phyloP scores from a whole-genome alignment of 192 early-diverging fungal genomes.

The Funneliformis mosseae region DNA sequence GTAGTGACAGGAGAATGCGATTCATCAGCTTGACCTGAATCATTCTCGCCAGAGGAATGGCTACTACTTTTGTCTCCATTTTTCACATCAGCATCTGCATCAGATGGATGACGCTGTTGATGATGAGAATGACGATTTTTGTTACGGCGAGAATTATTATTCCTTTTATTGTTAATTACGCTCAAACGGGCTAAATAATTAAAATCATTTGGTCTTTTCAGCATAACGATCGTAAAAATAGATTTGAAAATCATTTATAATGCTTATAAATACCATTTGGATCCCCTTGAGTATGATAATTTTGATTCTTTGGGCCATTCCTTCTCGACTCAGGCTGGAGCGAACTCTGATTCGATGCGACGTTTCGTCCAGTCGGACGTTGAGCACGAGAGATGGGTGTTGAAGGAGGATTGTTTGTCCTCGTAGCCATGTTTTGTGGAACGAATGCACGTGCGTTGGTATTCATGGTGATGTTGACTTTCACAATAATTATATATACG shows the following conservation, averaged over 20 bases:
- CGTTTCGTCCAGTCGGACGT: not conserved
- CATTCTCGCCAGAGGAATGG: not conserved
- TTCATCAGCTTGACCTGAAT: not conserved
- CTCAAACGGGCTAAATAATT: not conserved
- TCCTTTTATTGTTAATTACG: not conserved
- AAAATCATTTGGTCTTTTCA: not conserved
- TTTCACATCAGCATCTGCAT: not conserved
- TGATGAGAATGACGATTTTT: conserved; percentile 1
- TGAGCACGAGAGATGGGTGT: not conserved
- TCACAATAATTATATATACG: conserved; percentile 8
- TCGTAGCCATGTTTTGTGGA: conserved; percentile 2
- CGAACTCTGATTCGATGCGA: not conserved
- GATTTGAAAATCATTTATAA: not conserved
- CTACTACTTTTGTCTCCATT: not conserved
- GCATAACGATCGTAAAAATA: not conserved
- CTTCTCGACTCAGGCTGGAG: conserved; percentile 16
- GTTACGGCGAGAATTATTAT: not conserved
- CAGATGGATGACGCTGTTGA: not conserved
- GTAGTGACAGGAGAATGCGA: not conserved
- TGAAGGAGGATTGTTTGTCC: not conserved
- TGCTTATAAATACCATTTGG: not conserved
- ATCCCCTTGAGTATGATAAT: not conserved
- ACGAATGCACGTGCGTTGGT: conserved; percentile 26
- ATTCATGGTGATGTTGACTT: conserved; percentile 23
- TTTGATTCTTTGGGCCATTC: not conserved